Percentiles rank a stretch among this genome's conserved stretches.
Conservation (phyloP, 305 asterid species). For the Lippia alba region DNA sequence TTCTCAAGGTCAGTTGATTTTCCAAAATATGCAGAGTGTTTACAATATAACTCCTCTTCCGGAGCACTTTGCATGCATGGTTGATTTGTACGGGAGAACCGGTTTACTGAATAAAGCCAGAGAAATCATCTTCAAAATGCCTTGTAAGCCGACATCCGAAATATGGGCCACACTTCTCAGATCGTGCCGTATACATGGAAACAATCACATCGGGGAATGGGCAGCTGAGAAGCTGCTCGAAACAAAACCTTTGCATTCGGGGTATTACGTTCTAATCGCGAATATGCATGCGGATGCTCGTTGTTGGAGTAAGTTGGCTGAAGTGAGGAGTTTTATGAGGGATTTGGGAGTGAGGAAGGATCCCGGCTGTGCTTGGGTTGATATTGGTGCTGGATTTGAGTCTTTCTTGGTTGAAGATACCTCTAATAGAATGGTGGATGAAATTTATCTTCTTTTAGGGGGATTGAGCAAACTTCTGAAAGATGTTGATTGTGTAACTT, state of each 20-base stretch:
- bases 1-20: constrained; percentile 59
- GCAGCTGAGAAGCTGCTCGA: constrained; percentile 81
- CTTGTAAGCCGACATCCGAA: constrained; percentile 66
- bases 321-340: constrained; percentile 74
- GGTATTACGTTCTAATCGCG: constrained; percentile 79
- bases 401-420: constrained; percentile 72
- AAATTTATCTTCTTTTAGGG: constrained; percentile 50
- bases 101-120: constrained; percentile 66
- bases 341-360: constrained; percentile 78
- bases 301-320: constrained; percentile 68
- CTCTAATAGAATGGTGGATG: constrained; percentile 51
- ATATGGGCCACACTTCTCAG: constrained; percentile 91
- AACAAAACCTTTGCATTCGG: constrained; percentile 66
- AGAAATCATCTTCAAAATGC: constrained; percentile 63
- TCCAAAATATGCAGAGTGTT: constrained; percentile 60
- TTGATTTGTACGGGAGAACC: constrained; percentile 84
- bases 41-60: constrained; percentile 59
- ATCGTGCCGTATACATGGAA: constrained; percentile 73
- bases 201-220: constrained; percentile 79
- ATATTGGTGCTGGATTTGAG: constrained; percentile 65
- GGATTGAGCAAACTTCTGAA: constrained; percentile 64
- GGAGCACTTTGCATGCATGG: constrained; percentile 89
- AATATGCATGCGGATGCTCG: constrained; percentile 91
- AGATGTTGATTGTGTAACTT: constrained; percentile 49
- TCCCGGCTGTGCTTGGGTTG: constrained; percentile 89